Base-by-base conservation (phyloP, 2,329 filamentous ascomycete species). In the Talaromyces sp. region DNA sequence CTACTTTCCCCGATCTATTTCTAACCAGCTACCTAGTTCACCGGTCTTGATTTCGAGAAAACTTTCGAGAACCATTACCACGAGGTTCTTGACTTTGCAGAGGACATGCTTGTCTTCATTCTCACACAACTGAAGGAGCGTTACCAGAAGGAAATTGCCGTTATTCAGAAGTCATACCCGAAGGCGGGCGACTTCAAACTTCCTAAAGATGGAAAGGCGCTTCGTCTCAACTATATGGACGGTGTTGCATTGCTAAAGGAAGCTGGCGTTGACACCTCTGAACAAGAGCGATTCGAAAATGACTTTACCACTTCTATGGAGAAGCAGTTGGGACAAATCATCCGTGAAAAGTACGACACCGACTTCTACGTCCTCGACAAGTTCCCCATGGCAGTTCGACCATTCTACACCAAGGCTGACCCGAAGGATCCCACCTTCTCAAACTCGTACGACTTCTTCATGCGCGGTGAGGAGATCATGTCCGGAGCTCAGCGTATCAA, bases 361-460 rank as follows among this genome's bases (percentile, higher is more conserved):
- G 95, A 99, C 80, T 98, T 98, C 80, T 98, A 96, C 80, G 88
- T 96, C 25, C 85, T 99, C 65, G 93, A 98, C 82, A 95, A 98
- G 78, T 99, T 96, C 83, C 95, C 95, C 52, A 87, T 95, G 75
- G 82, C 83, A 42, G 91, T 95, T 22, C 86, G 95, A 32, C 93
- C 93, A 5, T 96, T 96, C 78, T 98, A 97, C 78, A 92, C 93
- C 64, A 91, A 93, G 80, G 87, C 90, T 59, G 90, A 90, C 71
- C 85, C 85, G 2, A 80, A 84, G 51, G 85, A 90, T 69, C 81
- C 85, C 60, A 81, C 82, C 39, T 84, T 91, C 65, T 91, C 82
- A 51, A 87, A 88, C 77, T 85, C 82, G 3, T 88, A 87, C 74
- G 86, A 88, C 73, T 87, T 88, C 78, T 88, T 88, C 79, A 88